Percentiles rank a stretch among this genome's conserved stretches.
Conservation (phyloP, 2,329 filamentous ascomycete genomes). For the Macroventuria anomochaeta region DNA sequence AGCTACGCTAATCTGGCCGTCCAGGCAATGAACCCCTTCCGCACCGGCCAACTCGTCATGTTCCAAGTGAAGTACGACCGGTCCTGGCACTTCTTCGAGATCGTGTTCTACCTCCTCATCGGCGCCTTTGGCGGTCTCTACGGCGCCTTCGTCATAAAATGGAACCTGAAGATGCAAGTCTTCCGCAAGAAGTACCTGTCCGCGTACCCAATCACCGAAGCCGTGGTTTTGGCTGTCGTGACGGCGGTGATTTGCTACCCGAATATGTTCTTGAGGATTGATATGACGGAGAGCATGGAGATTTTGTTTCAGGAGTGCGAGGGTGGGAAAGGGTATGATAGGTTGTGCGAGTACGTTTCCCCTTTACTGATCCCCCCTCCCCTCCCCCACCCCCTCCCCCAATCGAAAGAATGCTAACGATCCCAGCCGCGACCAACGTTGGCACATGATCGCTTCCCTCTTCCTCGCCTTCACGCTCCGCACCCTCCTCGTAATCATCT, state of each 20-base stretch:
- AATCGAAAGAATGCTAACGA: conserved; percentile 3
- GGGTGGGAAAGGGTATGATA: conserved; percentile 84
- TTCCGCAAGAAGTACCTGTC: conserved; percentile 93
- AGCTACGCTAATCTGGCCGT: background rate
- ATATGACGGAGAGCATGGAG: conserved; percentile 99
- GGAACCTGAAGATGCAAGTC: conserved; percentile 88
- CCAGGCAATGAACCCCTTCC: conserved; percentile 92
- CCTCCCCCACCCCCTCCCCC: too few species aligned
- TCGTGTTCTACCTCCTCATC: conserved; percentile 88
- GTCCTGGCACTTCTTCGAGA: conserved; percentile 97
- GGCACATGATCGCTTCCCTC: conserved; percentile 79
- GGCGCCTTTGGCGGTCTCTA: conserved; percentile 94
- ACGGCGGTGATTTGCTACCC: conserved; percentile 96
- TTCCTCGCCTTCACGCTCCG: conserved; percentile 80
- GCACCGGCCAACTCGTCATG: conserved; percentile 98
- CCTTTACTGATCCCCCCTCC: too few species aligned
- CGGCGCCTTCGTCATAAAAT: conserved; percentile 96
- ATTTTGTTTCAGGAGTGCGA: conserved; percentile 95
- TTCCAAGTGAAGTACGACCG: conserved; percentile 97
- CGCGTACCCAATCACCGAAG: conserved; percentile 84
- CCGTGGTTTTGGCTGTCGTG: conserved; percentile 78
- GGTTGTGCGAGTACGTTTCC: conserved; percentile 75
- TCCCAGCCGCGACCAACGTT: conserved; percentile 67
- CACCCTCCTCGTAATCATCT: conserved; percentile 86
- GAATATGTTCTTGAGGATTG: conserved; percentile 92